A percentile compares a stretch with the other conserved stretches of the same genome.
Evolutionary conservation across 192 early-diverging fungal species (phyloP).

Genomic region (Coemansia aciculifera): DNA sequence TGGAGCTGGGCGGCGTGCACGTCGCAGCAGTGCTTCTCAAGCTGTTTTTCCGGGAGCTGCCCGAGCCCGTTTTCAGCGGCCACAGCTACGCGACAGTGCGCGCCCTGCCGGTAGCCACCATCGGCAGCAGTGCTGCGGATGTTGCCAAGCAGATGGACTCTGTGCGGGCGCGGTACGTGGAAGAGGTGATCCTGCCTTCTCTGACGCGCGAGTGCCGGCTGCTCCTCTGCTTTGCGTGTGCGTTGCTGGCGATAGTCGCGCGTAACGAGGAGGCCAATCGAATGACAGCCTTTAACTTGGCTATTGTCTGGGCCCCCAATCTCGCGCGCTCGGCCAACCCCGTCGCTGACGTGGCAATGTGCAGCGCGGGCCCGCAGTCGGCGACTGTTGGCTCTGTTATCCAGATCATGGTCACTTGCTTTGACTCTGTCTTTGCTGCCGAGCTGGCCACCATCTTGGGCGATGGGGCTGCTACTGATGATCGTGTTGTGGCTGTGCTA

Average conservation of each 20-base stretch:
- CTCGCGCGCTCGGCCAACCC: slow-evolving; percentile 60
- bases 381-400: slow-evolving; percentile 37
- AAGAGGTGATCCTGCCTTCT: slow-evolving; percentile 25
- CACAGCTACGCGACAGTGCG: slow-evolving; percentile 57
- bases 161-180: slow-evolving; percentile 35
- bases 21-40: slow-evolving; percentile 81
- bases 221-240: slow-evolving; percentile 31
- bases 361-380: slow-evolving; percentile 17
- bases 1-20: slow-evolving; percentile 69
- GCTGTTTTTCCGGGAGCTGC: slow-evolving; percentile 79
- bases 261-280: slow-evolving; percentile 62
- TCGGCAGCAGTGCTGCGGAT: slow-evolving; percentile 14
- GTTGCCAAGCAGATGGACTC: slow-evolving; percentile 29
- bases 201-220: slow-evolving; percentile 33
- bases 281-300: slow-evolving; percentile 83
- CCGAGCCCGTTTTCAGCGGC: slow-evolving; percentile 64
- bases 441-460: slow-evolving; percentile 21
- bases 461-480: neutral
- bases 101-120: slow-evolving; percentile 31
- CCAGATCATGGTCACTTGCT: slow-evolving; percentile 37
- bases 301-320: slow-evolving; percentile 86
- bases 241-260: slow-evolving; percentile 68
- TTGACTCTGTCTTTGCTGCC: slow-evolving; percentile 30
- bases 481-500: slow-evolving; percentile 15
- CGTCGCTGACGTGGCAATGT: slow-evolving; percentile 49